Evolutionary conservation across 441 rosid species (phyloP).

Genomic region (Syzygium malaccense): DNA sequence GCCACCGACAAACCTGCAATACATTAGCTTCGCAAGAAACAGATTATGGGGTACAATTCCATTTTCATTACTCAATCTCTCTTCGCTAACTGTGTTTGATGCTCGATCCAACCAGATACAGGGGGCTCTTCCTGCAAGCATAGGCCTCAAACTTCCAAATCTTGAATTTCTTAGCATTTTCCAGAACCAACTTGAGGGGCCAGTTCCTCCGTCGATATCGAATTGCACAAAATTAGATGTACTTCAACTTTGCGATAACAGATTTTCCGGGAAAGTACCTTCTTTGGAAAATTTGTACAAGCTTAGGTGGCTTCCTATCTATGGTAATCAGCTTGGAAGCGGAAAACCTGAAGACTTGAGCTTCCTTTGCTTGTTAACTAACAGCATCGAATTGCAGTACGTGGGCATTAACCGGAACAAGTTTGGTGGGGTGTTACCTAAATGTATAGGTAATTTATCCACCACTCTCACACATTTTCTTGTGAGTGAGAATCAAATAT

Average conservation of each 20-base stretch:
- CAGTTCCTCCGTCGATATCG: neutral
- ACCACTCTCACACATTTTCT: too few relatives aligned
- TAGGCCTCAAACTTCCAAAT: neutral
- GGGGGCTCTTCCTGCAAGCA: neutral
- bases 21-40: fast-evolving
- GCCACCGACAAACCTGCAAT: neutral
- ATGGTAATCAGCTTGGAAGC: neutral
- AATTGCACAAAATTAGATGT: neutral
- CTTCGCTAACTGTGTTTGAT: neutral
- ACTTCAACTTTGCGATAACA: neutral
- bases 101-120: neutral
- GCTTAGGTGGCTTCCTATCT: fast-evolving
- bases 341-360: neutral
- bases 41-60: neutral
- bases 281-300: neutral
- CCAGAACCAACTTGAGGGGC: neutral
- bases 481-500: too few relatives aligned
- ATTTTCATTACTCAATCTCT: neutral
- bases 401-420: fast-evolving
- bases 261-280: neutral
- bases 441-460: neutral
- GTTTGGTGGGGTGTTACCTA: neutral
- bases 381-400: neutral
- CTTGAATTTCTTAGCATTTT: neutral
- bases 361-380: neutral